Conservation (phyloP, 345 rosid species). For the Melaleuca alternifolia region DNA sequence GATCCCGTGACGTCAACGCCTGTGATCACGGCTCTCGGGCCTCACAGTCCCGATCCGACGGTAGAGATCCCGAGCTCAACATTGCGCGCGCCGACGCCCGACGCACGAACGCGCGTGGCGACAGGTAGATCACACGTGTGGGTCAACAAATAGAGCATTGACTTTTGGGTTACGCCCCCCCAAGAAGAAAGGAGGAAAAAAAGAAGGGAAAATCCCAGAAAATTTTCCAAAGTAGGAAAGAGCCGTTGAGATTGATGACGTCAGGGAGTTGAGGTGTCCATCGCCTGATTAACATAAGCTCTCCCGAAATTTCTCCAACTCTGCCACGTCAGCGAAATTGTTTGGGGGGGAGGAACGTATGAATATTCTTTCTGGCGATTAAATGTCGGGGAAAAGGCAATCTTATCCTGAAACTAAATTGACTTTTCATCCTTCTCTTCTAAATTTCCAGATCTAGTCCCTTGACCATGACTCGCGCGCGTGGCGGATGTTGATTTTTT, state of each 20-base stretch:
- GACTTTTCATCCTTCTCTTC: neutral
- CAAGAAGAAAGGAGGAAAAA: neutral
- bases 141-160: neutral
- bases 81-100: neutral
- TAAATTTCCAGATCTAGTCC: neutral
- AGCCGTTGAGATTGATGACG: too few relatives aligned
- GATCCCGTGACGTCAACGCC: neutral
- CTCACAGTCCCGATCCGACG: neutral
- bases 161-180: too few relatives aligned
- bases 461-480: neutral
- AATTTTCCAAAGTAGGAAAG: too few relatives aligned
- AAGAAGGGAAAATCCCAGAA: too few relatives aligned
- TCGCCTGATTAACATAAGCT: neutral
- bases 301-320: neutral
- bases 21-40: neutral
- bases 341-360: too few relatives aligned
- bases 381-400: neutral
- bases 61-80: neutral
- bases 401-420: neutral
- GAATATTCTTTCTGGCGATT: neutral
- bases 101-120: neutral
- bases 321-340: neutral
- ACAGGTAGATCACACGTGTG: neutral
- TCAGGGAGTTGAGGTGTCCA: neutral
- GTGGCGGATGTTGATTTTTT: neutral